Percentiles rank a stretch among this genome's conserved stretches.
Conservation (phyloP, 1,284 basidiomycete species). For the Schizophyllum commune region DNA sequence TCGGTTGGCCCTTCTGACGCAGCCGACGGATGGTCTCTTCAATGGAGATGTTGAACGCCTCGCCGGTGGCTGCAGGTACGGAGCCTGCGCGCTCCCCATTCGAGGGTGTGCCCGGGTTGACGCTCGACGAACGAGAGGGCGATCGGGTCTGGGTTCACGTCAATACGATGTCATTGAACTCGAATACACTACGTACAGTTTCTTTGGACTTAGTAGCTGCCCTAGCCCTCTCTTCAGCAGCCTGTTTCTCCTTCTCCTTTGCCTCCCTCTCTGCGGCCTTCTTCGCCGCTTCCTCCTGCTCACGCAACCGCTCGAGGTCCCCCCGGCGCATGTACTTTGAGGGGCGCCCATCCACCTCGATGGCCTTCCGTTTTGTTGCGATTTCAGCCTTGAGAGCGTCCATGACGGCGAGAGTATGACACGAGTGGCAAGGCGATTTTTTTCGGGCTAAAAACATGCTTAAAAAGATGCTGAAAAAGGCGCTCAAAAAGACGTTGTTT, state of each 20-base stretch:
- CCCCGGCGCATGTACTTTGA: slow-evolving; percentile 85
- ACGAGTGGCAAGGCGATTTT: too few relatives aligned
- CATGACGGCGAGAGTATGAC: slow-evolving; percentile 40
- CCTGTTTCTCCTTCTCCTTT: neutral
- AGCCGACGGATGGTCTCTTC: slow-evolving; percentile 88
- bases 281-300: slow-evolving; percentile 44
- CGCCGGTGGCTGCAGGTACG: slow-evolving; percentile 30
- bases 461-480: too few relatives aligned
- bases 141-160: slow-evolving; percentile 27
- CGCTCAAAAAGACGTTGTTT: too few relatives aligned
- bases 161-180: neutral
- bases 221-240: neutral
- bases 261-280: slow-evolving; percentile 16
- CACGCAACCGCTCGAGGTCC: slow-evolving; percentile 69
- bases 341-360: slow-evolving; percentile 41
- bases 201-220: neutral
- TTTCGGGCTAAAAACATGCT: too few relatives aligned
- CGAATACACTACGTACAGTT: neutral
- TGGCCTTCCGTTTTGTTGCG: slow-evolving; percentile 75
- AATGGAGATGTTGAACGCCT: slow-evolving; percentile 84
- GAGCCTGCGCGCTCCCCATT: neutral
- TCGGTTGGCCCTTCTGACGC: slow-evolving; percentile 87
- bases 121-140: slow-evolving; percentile 16
- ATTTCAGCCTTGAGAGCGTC: slow-evolving; percentile 87
- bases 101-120: neutral